phyloP scores from a whole-genome alignment of 139 green algal species.

The Ettlia oleoabundans region DNA sequence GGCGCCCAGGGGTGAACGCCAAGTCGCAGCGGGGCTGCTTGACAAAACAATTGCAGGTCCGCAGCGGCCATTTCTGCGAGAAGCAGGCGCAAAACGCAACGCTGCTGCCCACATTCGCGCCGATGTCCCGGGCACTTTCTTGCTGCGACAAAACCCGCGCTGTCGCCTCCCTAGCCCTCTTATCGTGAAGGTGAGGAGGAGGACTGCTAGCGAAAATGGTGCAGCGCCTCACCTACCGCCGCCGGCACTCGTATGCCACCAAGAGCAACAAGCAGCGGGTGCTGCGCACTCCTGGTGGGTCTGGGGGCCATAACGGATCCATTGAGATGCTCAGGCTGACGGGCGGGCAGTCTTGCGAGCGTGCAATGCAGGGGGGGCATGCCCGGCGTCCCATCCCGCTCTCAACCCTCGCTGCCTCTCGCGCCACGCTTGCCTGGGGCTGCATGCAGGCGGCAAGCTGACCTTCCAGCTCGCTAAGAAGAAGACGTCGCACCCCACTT shows the following conservation, averaged over 20 bases:
- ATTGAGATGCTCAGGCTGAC: not conserved
- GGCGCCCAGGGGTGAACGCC: too few relatives aligned
- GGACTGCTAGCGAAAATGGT: slow-evolving; percentile 71
- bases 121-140: not conserved
- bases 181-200: not conserved
- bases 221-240: slow-evolving; percentile 80
- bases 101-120: too few relatives aligned
- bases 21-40: too few relatives aligned
- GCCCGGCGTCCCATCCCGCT: too few relatives aligned
- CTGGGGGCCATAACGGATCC: not conserved
- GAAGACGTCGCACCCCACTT: slow-evolving; percentile 79
- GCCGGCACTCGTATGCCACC: slow-evolving; percentile 94
- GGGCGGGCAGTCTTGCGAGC: not conserved
- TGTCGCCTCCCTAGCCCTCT: too few relatives aligned
- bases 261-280: slow-evolving; percentile 90
- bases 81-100: too few relatives aligned
- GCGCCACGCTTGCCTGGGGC: not conserved
- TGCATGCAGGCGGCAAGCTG: slow-evolving; percentile 84
- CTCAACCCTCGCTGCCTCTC: not conserved
- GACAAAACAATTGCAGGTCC: too few relatives aligned
- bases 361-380: not conserved
- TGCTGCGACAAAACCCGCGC: not conserved
- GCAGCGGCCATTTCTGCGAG: too few relatives aligned
- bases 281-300: slow-evolving; percentile 92
- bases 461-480: slow-evolving; percentile 95